These are phyloP conservation scores for Macrophomina phaseolina DNA, from an alignment of 2,329 filamentous ascomycete species.

Conservation along the genomic window DNA sequence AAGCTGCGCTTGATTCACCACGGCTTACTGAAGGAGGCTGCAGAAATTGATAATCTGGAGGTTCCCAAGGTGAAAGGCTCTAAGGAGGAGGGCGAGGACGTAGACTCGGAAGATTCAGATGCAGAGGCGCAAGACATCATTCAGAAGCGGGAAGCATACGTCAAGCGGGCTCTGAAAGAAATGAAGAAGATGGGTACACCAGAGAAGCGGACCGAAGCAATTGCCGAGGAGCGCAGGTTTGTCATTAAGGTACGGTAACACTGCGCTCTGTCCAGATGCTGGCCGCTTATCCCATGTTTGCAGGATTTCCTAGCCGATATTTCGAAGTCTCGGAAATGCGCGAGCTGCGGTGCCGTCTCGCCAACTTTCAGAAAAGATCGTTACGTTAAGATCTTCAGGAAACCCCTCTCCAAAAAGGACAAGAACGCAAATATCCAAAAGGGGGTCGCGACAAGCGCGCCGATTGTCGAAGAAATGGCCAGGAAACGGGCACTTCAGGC, in stretches of 20 bases:
- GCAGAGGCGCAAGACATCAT: conserved; percentile 64
- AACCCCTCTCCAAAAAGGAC: conserved; percentile 75
- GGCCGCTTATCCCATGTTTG: neutral
- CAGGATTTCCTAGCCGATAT: conserved; percentile 76
- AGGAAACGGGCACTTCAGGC: conserved; percentile 1
- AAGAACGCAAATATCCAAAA: conserved; percentile 75
- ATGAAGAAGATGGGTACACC: conserved; percentile 51
- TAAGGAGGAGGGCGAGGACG: conserved; percentile 49
- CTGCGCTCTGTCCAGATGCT: neutral
- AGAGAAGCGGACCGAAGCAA: conserved; percentile 79
- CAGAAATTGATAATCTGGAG: conserved; percentile 55
- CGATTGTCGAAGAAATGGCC: conserved; percentile 53
- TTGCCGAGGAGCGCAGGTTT: conserved; percentile 74
- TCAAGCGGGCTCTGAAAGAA: conserved; percentile 71
- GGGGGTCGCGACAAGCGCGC: conserved; percentile 72
- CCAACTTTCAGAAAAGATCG: conserved; percentile 87
- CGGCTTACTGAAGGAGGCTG: conserved; percentile 75
- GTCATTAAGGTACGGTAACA: conserved; percentile 66
- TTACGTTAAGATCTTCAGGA: conserved; percentile 93
- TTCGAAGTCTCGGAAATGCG: conserved; percentile 71
- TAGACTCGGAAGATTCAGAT: conserved; percentile 64
- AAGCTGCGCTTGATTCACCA: conserved; percentile 85
- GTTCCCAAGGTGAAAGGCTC: conserved; percentile 42
- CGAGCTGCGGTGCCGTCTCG: conserved; percentile 71
- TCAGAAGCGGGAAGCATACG: conserved; percentile 68